phyloP scores from a whole-genome alignment of 2,329 filamentous ascomycete species.

The Kalaharituber pfeilii region DNA sequence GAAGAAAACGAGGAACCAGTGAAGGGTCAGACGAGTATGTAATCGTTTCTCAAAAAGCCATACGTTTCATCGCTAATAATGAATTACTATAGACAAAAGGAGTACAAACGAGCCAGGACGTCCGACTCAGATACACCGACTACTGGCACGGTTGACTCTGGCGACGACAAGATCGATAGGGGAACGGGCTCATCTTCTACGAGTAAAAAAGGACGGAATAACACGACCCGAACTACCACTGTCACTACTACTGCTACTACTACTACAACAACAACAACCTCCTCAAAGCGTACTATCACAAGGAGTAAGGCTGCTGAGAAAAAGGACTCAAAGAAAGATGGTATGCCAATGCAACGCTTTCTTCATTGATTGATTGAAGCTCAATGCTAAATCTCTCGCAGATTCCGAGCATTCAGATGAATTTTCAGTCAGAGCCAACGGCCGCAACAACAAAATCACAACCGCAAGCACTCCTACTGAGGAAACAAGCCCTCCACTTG shows the following conservation, averaged over 20 bases:
- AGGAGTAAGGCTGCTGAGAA: constrained; percentile 23
- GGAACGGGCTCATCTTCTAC: constrained; percentile 25
- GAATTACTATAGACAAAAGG: constrained; percentile 43
- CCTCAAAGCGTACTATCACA: constrained; percentile 17
- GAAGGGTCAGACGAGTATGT: constrained; percentile 79
- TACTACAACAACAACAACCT: constrained; percentile 3
- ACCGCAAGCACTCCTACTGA: constrained; percentile 17
- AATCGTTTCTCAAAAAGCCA: constrained; percentile 8
- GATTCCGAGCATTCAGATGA: constrained; percentile 61
- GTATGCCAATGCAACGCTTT: constrained; percentile 26
- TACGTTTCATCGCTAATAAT: constrained; percentile 21
- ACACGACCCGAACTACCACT: constrained; percentile 36
- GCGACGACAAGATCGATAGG: constrained; percentile 44
- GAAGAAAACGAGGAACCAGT: constrained; percentile 69
- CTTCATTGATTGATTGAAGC: neutral
- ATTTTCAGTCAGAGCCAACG: constrained; percentile 28
- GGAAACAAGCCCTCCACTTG: neutral
- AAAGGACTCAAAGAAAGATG: constrained; percentile 33
- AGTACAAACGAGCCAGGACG: constrained; percentile 67
- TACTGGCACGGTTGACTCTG: constrained; percentile 45
- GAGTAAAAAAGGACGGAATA: constrained; percentile 43
- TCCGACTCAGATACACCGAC: constrained; percentile 44
- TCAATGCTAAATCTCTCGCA: constrained; percentile 26
- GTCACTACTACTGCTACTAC: no score
- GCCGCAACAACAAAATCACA: constrained; percentile 31